Evolutionary conservation across 73 alveolate species (phyloP).

Genomic region (Stentor coeruleus): DNA sequence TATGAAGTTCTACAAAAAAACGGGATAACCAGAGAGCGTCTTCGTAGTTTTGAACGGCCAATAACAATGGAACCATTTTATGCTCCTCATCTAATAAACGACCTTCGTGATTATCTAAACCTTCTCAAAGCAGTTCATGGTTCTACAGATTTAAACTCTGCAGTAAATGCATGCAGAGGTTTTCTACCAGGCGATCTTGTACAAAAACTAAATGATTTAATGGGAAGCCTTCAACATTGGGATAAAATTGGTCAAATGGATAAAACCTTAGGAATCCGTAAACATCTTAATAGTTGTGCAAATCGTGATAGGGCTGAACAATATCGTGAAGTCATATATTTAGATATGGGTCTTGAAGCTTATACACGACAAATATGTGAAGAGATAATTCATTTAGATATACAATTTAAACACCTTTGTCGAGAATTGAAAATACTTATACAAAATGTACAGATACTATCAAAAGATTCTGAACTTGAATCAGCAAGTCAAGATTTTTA

Average conservation of each 20-base stretch:
- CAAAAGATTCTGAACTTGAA: constrained; percentile 51
- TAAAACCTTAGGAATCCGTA: neutral
- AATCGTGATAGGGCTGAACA: neutral
- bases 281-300: neutral
- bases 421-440: constrained; percentile 59
- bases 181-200: neutral
- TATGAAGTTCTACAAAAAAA: constrained; percentile 58
- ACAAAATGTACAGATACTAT: constrained; percentile 44
- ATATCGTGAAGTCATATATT: constrained; percentile 54
- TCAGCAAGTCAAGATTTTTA: constrained; percentile 69
- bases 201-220: neutral
- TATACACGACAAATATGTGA: constrained; percentile 64
- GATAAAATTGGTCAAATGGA: constrained; percentile 11
- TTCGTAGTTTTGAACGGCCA: constrained; percentile 38
- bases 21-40: constrained; percentile 43
- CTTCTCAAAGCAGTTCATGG: constrained; percentile 21
- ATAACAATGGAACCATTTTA: constrained; percentile 42
- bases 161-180: neutral
- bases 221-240: constrained; percentile 2
- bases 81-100: neutral
- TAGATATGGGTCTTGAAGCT: constrained; percentile 61
- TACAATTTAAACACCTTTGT: constrained; percentile 49
- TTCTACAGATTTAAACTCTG: neutral
- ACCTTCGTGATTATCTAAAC: neutral
- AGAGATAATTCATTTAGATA: constrained; percentile 60